These are phyloP conservation scores for Durusdinium trenchii DNA, from an alignment of 73 alveolate species.

Conservation along the genomic window DNA sequence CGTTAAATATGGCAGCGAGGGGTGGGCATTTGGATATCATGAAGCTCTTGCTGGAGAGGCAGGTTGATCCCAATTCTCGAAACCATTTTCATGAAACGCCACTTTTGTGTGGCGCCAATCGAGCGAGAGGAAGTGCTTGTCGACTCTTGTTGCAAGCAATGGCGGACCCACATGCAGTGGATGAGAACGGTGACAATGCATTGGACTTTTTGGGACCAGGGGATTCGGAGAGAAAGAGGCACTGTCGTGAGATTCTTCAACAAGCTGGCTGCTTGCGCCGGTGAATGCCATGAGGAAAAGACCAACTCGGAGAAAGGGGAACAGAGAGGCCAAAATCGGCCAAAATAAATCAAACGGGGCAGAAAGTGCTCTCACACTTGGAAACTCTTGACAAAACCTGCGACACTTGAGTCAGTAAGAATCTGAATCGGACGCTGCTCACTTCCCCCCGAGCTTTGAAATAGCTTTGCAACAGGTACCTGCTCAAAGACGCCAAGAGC, in stretches of 20 bases:
- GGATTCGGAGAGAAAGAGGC: slow-evolving; percentile 49
- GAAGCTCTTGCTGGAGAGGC: slow-evolving; percentile 25
- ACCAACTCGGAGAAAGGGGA: neutral
- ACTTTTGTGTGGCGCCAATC: slow-evolving; percentile 78
- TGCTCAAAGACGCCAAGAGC: slow-evolving; percentile 43
- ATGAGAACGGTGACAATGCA: slow-evolving; percentile 76
- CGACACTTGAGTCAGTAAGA: neutral
- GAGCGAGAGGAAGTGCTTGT: slow-evolving; percentile 63
- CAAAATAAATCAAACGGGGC: neutral
- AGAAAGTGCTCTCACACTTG: neutral
- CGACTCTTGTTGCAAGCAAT: neutral
- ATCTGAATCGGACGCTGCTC: neutral
- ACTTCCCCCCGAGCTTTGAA: neutral
- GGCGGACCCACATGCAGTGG: slow-evolving; percentile 50
- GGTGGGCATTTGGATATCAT: slow-evolving; percentile 61
- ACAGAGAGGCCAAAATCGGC: neutral
- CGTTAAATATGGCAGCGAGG: slow-evolving; percentile 72
- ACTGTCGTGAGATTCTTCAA: slow-evolving; percentile 76
- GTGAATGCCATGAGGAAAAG: neutral
- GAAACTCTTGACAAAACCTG: neutral
- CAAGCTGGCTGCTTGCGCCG: slow-evolving; percentile 84
- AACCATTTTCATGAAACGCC: slow-evolving; percentile 76
- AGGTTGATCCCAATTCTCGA: slow-evolving; percentile 70
- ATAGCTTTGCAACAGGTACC: slow-evolving; percentile 1
- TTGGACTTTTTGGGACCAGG: slow-evolving; percentile 81